Evolutionary conservation across 495 filamentous ascomycete species (phyloP), one percentile per base, ranked within the genome.

Genomic region (Neurospora sp.): DNA sequence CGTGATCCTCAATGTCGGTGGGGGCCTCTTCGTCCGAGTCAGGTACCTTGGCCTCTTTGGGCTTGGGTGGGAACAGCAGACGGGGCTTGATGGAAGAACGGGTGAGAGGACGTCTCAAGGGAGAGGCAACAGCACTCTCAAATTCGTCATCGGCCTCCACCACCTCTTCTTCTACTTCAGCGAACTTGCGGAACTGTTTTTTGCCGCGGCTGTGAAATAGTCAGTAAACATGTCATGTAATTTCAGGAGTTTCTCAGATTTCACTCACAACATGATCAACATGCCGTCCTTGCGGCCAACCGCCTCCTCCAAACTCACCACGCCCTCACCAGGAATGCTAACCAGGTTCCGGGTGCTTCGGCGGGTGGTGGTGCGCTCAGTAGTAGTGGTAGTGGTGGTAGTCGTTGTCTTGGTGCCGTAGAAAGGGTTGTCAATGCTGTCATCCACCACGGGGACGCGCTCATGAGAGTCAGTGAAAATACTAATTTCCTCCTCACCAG

Each of bases 381-480:
- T 73, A 69, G 79, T 31, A 39, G 78, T 71, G 68, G 68, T 72
- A 8, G 80, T 44, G 35, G 77, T 73, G 44, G 78, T 31, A 39
- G 78, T 71, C 68, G 68, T 71, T 7, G 79, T 44, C 39, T 81
- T 74, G 16, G 82, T 75, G 69, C 85, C 86, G 70, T 88, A 88
- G 78, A 98, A 98, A 0, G 93, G 93, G 75, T 97, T 98, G 3
- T 90, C 89, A 73, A 85, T 78, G 71, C 82, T 88, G 37, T 82
- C 73, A 78, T 92, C 92, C 4, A 89, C 72, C 78, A 90, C 89
- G 38, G 96, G 96, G 41, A 97, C 83, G 59, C 93, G 90, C 77
- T 96, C 94, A 78, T 92, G 91, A 3, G 92, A 91, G 77, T 99
- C 96, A 10, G 94, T 98, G 79, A 89, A 97, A 71, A 99, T 97